phyloP scores from a whole-genome alignment of 441 rosid genomes.

The Euphorbia schlechtendalii region DNA sequence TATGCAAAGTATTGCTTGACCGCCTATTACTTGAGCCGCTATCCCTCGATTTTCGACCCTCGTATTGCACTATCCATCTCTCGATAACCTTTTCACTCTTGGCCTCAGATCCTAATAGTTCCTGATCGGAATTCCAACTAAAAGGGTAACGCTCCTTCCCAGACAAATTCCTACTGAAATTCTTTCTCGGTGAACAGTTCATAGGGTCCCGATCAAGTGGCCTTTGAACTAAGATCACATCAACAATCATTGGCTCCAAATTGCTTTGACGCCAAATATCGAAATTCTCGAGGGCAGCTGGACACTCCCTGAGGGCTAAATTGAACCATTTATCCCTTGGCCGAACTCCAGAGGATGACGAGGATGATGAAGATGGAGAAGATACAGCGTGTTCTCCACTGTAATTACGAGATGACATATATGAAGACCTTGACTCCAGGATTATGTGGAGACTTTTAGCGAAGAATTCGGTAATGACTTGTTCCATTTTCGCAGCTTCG shows the following conservation, averaged over 20 bases:
- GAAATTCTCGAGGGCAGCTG: constrained; percentile 65
- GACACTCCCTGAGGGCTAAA: constrained; percentile 81
- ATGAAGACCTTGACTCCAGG: constrained; percentile 81
- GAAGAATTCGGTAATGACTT: constrained; percentile 74
- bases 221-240: constrained; percentile 69
- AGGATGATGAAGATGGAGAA: constrained; percentile 70
- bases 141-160: constrained; percentile 38
- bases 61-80: constrained; percentile 91
- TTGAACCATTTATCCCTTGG: constrained; percentile 93
- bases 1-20: constrained; percentile 47
- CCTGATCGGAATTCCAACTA: constrained; percentile 63
- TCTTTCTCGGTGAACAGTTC: constrained; percentile 41
- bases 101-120: constrained; percentile 40
- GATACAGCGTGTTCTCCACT: constrained; percentile 69
- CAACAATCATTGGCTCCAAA: constrained; percentile 73
- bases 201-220: constrained; percentile 41
- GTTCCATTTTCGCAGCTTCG: constrained; percentile 70
- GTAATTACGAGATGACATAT: constrained; percentile 59
- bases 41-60: constrained; percentile 54
- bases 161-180: constrained; percentile 42
- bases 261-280: constrained; percentile 63
- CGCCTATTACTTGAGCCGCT: constrained; percentile 47
- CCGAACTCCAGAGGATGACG: constrained; percentile 74
- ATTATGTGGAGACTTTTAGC: constrained; percentile 84
- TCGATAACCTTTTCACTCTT: constrained; percentile 67